A percentile compares a stretch with the other conserved stretches of the same genome.
Conservation (phyloP, 2,329 filamentous ascomycete genomes). For the Claviceps spartinae region DNA sequence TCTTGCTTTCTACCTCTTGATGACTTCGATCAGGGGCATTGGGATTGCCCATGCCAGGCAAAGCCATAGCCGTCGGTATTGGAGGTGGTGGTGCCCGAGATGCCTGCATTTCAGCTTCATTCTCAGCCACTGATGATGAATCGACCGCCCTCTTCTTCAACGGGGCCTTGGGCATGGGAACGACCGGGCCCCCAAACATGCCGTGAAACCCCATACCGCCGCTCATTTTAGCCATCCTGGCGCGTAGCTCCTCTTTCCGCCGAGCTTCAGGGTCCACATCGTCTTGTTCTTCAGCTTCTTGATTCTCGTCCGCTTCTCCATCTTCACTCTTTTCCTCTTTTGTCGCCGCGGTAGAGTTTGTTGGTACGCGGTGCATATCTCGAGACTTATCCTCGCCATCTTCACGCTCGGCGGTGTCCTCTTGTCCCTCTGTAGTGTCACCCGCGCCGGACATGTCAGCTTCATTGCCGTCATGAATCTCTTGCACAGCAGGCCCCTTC, state of each 20-base stretch:
- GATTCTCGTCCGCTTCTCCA: constrained; percentile 41
- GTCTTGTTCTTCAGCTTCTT: constrained; percentile 65
- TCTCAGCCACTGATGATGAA: constrained; percentile 18
- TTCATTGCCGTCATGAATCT: constrained; percentile 46
- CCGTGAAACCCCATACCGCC: constrained; percentile 94
- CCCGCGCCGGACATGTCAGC: constrained; percentile 52
- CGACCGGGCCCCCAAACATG: constrained; percentile 68
- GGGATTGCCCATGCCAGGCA: constrained; percentile 59
- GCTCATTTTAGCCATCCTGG: constrained; percentile 97
- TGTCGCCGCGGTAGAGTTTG: constrained; percentile 23
- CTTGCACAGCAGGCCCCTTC: constrained; percentile 27
- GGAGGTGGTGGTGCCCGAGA: constrained; percentile 33
- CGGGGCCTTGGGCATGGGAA: constrained; percentile 39
- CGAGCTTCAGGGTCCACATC: constrained; percentile 78
- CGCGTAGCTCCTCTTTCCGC: constrained; percentile 75
- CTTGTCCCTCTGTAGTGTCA: constrained; percentile 48
- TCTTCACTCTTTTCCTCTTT: constrained; percentile 45
- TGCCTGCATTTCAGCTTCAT: constrained; percentile 30
- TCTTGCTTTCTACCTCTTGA: constrained; percentile 19
- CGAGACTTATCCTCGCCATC: constrained; percentile 52
- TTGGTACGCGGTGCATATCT: constrained; percentile 21
- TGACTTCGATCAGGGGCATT: constrained; percentile 29
- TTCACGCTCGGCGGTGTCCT: constrained; percentile 55
- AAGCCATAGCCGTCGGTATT: constrained; percentile 45
- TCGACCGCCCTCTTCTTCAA: constrained; percentile 37